A percentile compares a stretch with the other conserved stretches of the same genome.
Conservation (phyloP, 495 filamentous ascomycete species). For the Lichenothelia convexa region DNA sequence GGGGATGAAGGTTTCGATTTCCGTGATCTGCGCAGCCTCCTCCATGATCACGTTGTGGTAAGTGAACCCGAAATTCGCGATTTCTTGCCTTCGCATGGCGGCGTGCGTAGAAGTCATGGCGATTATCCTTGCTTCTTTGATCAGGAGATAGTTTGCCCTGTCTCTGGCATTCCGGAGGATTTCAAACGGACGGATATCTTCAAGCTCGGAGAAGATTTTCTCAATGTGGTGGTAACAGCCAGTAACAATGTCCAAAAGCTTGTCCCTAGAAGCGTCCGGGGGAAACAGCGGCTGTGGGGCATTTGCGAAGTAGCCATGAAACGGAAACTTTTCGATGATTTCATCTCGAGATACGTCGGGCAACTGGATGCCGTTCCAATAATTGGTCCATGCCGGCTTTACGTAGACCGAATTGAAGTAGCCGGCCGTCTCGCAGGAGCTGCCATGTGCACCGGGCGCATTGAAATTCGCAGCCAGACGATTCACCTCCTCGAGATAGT, state of each 20-base stretch:
- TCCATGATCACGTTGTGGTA: conserved; percentile 99
- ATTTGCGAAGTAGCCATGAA: conserved; percentile 74
- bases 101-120: conserved; percentile 98
- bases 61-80: conserved; percentile 77
- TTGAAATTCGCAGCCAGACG: conserved; percentile 66
- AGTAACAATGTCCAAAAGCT: conserved; percentile 53
- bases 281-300: conserved; percentile 76
- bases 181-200: conserved; percentile 89
- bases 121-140: conserved; percentile 88
- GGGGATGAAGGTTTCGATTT: conserved; percentile 93
- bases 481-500: conserved; percentile 68
- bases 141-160: conserved; percentile 85
- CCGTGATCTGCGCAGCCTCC: conserved; percentile 94
- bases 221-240: conserved; percentile 84
- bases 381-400: conserved; percentile 72
- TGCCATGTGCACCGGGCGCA: conserved; percentile 80
- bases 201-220: conserved; percentile 82
- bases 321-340: conserved; percentile 66
- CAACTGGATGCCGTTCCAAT: conserved; percentile 35
- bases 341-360: conserved; percentile 36
- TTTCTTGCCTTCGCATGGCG: conserved; percentile 90
- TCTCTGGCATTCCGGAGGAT: conserved; percentile 73
- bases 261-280: conserved; percentile 39
- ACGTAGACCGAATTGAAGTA: conserved; percentile 94
- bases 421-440: conserved; percentile 86